Percentiles rank a stretch among this genome's conserved stretches.
These are phyloP conservation scores for Orbilia ellipsospora DNA, from an alignment of 2,329 filamentous ascomycete species.

Conservation along the genomic window DNA sequence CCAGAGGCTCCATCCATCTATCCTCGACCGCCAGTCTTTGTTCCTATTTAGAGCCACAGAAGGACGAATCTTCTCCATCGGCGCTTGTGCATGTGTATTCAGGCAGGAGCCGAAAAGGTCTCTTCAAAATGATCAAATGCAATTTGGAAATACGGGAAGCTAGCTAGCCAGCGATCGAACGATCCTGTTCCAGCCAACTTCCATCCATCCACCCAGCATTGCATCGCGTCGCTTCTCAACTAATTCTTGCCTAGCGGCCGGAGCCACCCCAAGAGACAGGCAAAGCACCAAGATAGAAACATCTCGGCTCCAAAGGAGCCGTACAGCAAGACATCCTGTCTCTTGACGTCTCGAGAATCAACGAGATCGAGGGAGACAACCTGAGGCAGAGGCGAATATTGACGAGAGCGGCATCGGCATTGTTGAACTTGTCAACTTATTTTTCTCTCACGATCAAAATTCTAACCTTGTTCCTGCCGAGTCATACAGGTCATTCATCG, in stretches of 20 bases:
- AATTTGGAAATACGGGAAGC: constrained; percentile 24
- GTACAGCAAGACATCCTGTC: background rate
- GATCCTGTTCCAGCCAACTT: constrained; percentile 6
- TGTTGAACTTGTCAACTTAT: background rate
- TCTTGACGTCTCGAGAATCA: background rate
- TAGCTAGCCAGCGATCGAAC: constrained; percentile 21
- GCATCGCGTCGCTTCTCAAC: background rate
- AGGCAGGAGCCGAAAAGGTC: too few relatives aligned
- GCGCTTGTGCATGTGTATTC: too few relatives aligned
- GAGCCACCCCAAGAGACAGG: constrained; percentile 6
- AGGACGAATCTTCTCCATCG: too few relatives aligned
- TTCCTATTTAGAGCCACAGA: constrained; percentile 48
- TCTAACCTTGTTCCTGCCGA: constrained; percentile 13
- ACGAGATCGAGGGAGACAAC: background rate
- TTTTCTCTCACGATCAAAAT: too few relatives aligned
- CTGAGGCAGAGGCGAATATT: background rate
- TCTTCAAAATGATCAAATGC: background rate
- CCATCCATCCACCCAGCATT: background rate
- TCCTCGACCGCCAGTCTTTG: background rate
- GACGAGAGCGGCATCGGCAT: constrained; percentile 12
- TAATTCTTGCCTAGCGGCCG: constrained; percentile 11
- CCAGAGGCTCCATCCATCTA: constrained; percentile 8
- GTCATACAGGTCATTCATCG: constrained; percentile 30
- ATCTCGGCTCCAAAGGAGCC: constrained; percentile 38
- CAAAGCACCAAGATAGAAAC: constrained; percentile 8